These are phyloP conservation scores for Didymella exigua DNA, from an alignment of 2,329 filamentous ascomycete genomes.

Conservation along the genomic window DNA sequence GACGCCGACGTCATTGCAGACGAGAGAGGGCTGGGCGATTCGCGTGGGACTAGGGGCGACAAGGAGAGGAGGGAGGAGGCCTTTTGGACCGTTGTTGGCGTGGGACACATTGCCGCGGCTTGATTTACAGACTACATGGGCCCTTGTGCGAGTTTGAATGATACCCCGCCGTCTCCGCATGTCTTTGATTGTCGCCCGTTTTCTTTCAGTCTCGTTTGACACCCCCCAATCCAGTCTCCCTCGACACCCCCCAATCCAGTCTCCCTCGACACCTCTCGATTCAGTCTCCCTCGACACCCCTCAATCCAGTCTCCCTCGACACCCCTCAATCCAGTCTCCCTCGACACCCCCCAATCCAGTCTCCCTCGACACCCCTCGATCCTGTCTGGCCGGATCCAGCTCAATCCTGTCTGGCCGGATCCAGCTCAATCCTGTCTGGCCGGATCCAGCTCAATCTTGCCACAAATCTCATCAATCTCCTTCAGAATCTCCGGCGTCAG, in stretches of 20 bases:
- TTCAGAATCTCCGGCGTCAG: slow-evolving; percentile 54
- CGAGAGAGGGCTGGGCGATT: slow-evolving; percentile 41
- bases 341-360: too few species aligned
- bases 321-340: too few species aligned
- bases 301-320: too few species aligned
- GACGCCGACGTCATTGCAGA: slow-evolving; percentile 72
- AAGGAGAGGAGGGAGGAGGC: slow-evolving; percentile 84
- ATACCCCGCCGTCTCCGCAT: slow-evolving; percentile 5
- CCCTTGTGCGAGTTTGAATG: slow-evolving; percentile 2
- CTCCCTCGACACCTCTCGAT: too few species aligned
- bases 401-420: too few species aligned
- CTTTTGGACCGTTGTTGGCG: slow-evolving; percentile 92
- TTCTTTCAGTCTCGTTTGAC: too few species aligned
- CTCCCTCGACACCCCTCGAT: too few species aligned
- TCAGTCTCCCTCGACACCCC: too few species aligned
- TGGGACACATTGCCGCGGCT: slow-evolving; percentile 72
- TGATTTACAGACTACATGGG: slow-evolving; percentile 14
- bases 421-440: slow-evolving; percentile 2
- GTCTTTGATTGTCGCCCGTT: not conserved
- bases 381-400: too few species aligned
- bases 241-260: too few species aligned
- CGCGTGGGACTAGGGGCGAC: slow-evolving; percentile 60
- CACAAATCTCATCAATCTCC: slow-evolving; percentile 44
- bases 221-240: too few species aligned
- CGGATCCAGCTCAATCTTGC: slow-evolving; percentile 3